Evolutionary conservation across 495 filamentous ascomycete species (phyloP).

Genomic region (Eremomyces bilateralis): DNA sequence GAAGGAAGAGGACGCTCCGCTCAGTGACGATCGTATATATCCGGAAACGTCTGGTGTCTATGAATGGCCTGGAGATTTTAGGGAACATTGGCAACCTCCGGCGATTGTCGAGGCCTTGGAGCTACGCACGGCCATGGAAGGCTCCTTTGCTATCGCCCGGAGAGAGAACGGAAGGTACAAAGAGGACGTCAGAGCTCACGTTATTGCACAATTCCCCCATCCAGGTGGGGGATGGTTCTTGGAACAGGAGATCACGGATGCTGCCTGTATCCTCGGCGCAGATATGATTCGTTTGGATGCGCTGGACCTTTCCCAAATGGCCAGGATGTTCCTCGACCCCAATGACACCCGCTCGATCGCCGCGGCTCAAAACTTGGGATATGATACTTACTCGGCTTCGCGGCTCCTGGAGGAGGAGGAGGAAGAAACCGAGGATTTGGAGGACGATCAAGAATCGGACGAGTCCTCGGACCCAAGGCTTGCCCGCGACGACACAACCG

Average conservation of each 20-base stretch:
- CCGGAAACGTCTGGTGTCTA: neutral
- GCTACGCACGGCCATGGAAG: constrained; percentile 1
- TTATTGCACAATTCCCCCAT: constrained; percentile 43
- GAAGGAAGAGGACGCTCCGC: neutral
- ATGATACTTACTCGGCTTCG: constrained; percentile 15
- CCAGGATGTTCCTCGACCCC: constrained; percentile 48
- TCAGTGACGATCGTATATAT: neutral
- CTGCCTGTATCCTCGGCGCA: constrained; percentile 39
- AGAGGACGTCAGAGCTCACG: constrained; percentile 41
- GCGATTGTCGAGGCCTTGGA: constrained; percentile 4
- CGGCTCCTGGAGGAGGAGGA: constrained; percentile 4
- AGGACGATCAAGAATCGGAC: constrained; percentile 9
- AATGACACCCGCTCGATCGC: constrained; percentile 15
- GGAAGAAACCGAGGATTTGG: constrained; percentile 10
- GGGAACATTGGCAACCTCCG: constrained; percentile 7
- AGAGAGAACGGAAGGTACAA: too few species aligned
- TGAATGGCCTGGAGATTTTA: neutral
- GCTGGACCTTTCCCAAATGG: constrained; percentile 62
- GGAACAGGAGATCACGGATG: constrained; percentile 31
- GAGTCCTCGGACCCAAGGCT: constrained; percentile 5
- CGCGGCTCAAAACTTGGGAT: constrained; percentile 18
- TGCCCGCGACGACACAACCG: too few species aligned
- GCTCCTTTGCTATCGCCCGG: constrained; percentile 20
- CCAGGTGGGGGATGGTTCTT: constrained; percentile 34
- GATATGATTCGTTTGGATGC: constrained; percentile 62